A percentile compares a stretch with the other conserved stretches of the same genome.
Evolutionary conservation across 2,329 filamentous ascomycete species (phyloP).

Genomic region (Nectriaceae sp.): DNA sequence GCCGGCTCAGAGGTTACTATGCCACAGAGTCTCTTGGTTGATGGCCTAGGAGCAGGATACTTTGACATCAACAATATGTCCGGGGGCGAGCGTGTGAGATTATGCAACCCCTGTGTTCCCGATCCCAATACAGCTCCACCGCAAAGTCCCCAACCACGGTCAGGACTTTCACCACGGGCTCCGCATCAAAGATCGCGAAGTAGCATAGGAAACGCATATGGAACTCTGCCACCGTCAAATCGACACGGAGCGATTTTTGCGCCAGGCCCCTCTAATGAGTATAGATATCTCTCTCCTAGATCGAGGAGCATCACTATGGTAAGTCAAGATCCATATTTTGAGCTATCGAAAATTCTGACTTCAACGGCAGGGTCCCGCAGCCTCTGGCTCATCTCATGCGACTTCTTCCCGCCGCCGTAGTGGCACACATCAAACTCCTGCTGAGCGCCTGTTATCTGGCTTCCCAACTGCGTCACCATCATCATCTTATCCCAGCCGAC

Average conservation of each 20-base stretch:
- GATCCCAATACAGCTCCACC: slow-evolving; percentile 62
- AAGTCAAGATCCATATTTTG: slow-evolving; percentile 22
- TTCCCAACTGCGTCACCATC: slow-evolving; percentile 35
- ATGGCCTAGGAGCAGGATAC: slow-evolving; percentile 42
- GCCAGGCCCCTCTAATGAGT: slow-evolving; percentile 34
- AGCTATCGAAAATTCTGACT: slow-evolving; percentile 5
- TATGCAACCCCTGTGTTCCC: slow-evolving; percentile 64
- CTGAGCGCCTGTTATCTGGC: slow-evolving; percentile 42
- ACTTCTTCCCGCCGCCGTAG: slow-evolving; percentile 32
- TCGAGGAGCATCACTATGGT: slow-evolving; percentile 54
- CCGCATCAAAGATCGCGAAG: slow-evolving; percentile 50
- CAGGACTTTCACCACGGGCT: slow-evolving; percentile 36
- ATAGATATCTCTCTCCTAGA: slow-evolving; percentile 34
- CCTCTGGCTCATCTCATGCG: slow-evolving; percentile 24
- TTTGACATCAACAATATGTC: slow-evolving; percentile 47
- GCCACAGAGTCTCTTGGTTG: slow-evolving; percentile 37
- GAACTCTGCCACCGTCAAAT: slow-evolving; percentile 28
- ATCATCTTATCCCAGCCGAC: slow-evolving; percentile 34
- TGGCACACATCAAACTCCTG: slow-evolving; percentile 35
- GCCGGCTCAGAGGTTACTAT: slow-evolving; percentile 50
- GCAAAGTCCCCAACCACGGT: slow-evolving; percentile 40
- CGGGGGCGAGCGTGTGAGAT: slow-evolving; percentile 59
- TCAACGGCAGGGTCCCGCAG: slow-evolving; percentile 14
- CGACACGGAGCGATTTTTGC: slow-evolving; percentile 42
- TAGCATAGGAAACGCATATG: slow-evolving; percentile 38